Conservation (phyloP, 2,329 filamentous ascomycete genomes). For the Colletotrichum limetticola region DNA sequence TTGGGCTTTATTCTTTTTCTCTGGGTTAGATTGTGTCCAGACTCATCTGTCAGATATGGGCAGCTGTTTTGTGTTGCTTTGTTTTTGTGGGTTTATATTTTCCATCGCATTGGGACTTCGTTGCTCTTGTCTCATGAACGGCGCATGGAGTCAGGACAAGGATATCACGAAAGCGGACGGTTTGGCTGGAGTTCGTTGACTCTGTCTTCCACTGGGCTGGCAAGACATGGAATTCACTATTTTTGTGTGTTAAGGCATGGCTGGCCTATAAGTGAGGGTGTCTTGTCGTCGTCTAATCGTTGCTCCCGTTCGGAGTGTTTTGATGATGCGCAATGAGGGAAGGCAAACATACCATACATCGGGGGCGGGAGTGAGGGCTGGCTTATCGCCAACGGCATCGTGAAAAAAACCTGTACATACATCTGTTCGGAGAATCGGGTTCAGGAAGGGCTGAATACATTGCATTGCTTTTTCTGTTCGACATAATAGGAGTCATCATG, state of each 20-base stretch:
- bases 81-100: conserved; percentile 32
- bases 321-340: conserved; percentile 5
- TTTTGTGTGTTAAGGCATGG: conserved; percentile 16
- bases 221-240: conserved; percentile 13
- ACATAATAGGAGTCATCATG: too few species aligned
- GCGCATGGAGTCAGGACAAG: conserved; percentile 55
- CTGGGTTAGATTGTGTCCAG: conserved; percentile 11
- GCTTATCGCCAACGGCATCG: conserved; percentile 23
- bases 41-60: conserved; percentile 26
- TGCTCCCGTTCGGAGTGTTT: conserved; percentile 1
- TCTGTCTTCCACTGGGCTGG: conserved; percentile 32
- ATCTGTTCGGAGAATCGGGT: conserved; percentile 48
- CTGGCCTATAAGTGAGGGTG: background rate
- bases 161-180: conserved; percentile 45
- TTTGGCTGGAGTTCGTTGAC: conserved; percentile 49
- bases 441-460: conserved; percentile 43
- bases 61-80: conserved; percentile 28
- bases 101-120: conserved; percentile 30
- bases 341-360: conserved; percentile 5
- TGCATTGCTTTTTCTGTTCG: conserved; percentile 36
- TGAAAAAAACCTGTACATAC: conserved; percentile 55
- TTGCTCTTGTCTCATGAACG: conserved; percentile 47
- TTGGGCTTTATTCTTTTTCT: conserved; percentile 21
- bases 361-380: background rate
- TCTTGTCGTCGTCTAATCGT: background rate